phyloP scores from a whole-genome alignment of 1,139 yeast species.

The Oligophagozyma castellii region DNA sequence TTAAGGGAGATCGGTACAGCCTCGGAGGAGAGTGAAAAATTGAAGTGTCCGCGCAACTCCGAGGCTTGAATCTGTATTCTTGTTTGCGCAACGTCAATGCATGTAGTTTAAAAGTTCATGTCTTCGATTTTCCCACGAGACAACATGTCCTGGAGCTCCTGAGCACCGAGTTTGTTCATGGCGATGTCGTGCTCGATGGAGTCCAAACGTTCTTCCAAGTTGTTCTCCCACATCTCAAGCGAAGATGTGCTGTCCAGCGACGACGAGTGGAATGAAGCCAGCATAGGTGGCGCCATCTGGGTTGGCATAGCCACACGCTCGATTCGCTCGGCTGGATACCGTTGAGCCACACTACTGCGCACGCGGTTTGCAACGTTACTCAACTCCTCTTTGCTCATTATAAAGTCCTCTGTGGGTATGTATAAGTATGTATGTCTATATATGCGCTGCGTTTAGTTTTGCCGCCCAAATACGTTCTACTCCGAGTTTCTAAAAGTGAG shows the following conservation, averaged over 20 bases:
- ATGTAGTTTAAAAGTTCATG: conserved; percentile 7
- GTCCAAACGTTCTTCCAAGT: conserved; percentile 29
- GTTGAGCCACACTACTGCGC: conserved; percentile 3
- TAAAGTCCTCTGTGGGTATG: no score
- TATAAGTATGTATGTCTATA: no score
- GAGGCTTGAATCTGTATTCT: no score
- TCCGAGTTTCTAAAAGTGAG: no score
- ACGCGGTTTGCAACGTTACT: conserved; percentile 3
- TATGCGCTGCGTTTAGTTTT: no score
- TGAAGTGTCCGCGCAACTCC: no score
- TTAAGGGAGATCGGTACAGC: no score
- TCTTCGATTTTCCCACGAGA: conserved; percentile 7
- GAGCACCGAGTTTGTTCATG: conserved; percentile 16
- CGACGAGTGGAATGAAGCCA: conserved; percentile 19
- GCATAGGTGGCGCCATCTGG: conserved; percentile 16
- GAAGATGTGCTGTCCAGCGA: conserved; percentile 25
- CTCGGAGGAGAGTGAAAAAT: no score
- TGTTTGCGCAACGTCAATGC: neutral
- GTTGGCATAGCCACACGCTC: conserved; percentile 43
- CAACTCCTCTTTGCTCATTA: conserved; percentile 2
- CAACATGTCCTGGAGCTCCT: conserved; percentile 12
- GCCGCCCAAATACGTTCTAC: no score
- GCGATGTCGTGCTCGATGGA: conserved; percentile 23
- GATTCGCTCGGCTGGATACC: conserved; percentile 9
- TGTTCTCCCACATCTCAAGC: conserved; percentile 39